Evolutionary conservation across 2,329 filamentous ascomycete species (phyloP).

Genomic region (Cryphonectria naterciae): DNA sequence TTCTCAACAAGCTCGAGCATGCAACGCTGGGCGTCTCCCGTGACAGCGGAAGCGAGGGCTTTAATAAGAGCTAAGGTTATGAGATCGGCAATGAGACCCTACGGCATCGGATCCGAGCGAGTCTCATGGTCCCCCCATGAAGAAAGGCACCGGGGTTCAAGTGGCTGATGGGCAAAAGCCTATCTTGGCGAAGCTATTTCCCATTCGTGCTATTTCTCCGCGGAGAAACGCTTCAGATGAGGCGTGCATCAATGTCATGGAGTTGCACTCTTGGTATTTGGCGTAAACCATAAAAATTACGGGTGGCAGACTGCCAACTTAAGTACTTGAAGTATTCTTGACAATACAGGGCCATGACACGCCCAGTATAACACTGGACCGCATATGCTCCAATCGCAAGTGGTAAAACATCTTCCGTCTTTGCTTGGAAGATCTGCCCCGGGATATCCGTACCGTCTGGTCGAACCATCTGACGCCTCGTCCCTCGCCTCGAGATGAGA

Average conservation of each 20-base stretch:
- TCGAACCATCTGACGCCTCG: background rate
- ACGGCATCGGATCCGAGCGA: background rate
- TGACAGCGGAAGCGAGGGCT: constrained; percentile 10
- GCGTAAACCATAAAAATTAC: constrained; percentile 7
- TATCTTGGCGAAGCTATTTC: constrained; percentile 6
- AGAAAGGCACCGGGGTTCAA: background rate
- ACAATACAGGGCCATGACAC: background rate
- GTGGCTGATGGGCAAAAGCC: background rate
- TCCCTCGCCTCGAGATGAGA: background rate
- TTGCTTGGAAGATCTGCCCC: constrained; percentile 2
- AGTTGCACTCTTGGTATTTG: background rate
- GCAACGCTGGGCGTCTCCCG: background rate
- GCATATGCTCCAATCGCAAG: constrained; percentile 2
- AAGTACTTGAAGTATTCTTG: background rate
- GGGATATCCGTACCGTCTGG: background rate
- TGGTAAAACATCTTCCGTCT: background rate
- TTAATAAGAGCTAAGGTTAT: background rate
- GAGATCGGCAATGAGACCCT: constrained; percentile 3
- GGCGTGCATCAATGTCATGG: constrained; percentile 1
- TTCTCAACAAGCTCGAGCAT: background rate
- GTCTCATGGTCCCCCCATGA: background rate
- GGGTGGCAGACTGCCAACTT: background rate
- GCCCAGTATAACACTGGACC: background rate
- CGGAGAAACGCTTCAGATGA: background rate
- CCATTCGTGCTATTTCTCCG: background rate